Conservation (phyloP, 495 filamentous ascomycete species). For the Cercophora sp. region DNA sequence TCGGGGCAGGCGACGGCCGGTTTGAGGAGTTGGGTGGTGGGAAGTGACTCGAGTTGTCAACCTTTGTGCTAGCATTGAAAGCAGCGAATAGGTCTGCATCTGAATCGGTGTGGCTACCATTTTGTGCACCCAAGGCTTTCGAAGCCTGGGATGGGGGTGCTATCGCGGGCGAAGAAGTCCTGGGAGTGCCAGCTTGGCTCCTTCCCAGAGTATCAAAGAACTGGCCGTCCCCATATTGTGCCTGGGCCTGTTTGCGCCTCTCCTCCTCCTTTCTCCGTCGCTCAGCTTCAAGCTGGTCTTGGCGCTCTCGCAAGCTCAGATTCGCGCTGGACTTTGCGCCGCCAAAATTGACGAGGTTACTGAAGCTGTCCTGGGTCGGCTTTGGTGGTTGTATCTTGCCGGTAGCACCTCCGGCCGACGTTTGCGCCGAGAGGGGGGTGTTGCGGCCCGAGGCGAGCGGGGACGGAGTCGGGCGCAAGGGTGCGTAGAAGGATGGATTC, state of each 20-base stretch:
- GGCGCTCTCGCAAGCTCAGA: conserved; percentile 77
- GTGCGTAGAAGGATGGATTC: conserved; percentile 50
- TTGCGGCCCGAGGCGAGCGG: conserved; percentile 59
- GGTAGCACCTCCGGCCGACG: conserved; percentile 42
- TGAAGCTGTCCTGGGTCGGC: conserved; percentile 77
- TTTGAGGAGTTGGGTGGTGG: conserved; percentile 45
- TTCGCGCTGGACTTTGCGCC: conserved; percentile 63
- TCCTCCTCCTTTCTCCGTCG: conserved; percentile 72
- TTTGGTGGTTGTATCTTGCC: conserved; percentile 56
- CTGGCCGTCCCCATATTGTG: conserved; percentile 66
- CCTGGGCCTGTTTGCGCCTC: conserved; percentile 60
- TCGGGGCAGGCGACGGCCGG: conserved; percentile 25
- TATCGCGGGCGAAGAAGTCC: conserved; percentile 36
- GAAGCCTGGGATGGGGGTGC: conserved; percentile 19
- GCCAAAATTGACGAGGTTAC: conserved; percentile 76
- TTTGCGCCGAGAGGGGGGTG: conserved; percentile 59
- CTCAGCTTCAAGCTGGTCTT: conserved; percentile 74
- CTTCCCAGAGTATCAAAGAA: conserved; percentile 71
- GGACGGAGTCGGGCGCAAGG: conserved; percentile 58
- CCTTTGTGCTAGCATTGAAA: conserved; percentile 54
- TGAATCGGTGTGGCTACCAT: conserved; percentile 31
- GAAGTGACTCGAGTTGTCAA: conserved; percentile 58
- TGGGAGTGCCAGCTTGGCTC: conserved; percentile 27
- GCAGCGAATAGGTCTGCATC: conserved; percentile 62
- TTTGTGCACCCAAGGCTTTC: conserved; percentile 14